Evolutionary conservation across 331 rosid genomes (phyloP).

Genomic region (Quercus tomentella): DNA sequence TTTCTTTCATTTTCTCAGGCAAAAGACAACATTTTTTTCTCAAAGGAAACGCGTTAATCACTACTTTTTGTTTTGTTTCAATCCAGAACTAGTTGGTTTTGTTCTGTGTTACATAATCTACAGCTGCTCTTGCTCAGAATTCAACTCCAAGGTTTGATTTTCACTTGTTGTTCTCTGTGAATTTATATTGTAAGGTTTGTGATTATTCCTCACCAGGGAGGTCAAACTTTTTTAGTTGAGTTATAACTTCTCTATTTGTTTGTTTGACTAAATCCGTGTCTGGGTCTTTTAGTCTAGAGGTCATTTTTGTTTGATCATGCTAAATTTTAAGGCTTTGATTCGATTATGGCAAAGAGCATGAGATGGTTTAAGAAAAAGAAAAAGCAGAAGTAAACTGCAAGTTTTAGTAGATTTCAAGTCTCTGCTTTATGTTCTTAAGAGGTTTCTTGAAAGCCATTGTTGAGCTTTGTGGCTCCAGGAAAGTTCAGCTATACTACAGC

Average conservation of each 20-base stretch:
- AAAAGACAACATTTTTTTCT: background rate
- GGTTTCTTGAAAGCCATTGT: background rate
- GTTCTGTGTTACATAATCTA: background rate
- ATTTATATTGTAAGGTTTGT: background rate
- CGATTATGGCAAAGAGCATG: background rate
- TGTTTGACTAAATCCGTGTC: constrained; percentile 1
- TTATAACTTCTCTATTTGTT: background rate
- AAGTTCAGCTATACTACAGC: background rate
- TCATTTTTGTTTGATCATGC: background rate
- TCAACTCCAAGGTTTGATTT: background rate
- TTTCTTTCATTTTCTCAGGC: constrained; percentile 5
- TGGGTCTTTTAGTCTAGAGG: constrained; percentile 15
- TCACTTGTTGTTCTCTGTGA: constrained; percentile 6
- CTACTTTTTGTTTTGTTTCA: background rate
- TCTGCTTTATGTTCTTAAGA: background rate
- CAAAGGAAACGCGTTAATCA: background rate
- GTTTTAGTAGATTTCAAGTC: too few relatives aligned
- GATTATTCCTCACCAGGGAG: background rate
- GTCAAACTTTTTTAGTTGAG: constrained; percentile 5
- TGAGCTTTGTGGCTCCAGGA: background rate
- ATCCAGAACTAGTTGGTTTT: background rate
- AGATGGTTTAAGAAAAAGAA: background rate
- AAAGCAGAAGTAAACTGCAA: background rate
- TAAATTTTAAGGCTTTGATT: background rate
- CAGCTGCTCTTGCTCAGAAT: background rate